Evolutionary conservation across 2,329 filamentous ascomycete species (phyloP).

Genomic region (Cercospora zeina): DNA sequence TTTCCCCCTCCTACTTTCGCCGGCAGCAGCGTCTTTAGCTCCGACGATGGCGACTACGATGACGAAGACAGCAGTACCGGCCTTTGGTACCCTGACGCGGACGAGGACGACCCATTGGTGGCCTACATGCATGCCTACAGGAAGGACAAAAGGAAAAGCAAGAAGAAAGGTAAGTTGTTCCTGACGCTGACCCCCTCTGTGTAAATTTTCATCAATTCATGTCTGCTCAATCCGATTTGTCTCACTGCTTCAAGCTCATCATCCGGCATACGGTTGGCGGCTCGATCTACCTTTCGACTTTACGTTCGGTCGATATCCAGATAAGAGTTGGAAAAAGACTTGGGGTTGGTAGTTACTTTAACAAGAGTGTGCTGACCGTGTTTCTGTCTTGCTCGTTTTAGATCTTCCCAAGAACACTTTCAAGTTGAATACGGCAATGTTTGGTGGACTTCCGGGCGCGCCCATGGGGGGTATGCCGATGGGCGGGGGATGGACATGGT

Average conservation of each 20-base stretch:
- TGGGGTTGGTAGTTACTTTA: background rate
- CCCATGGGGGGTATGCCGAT: background rate
- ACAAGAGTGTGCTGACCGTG: background rate
- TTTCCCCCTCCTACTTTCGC: background rate
- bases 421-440: background rate
- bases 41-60: background rate
- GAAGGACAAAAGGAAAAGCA: constrained; percentile 1
- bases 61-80: background rate
- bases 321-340: constrained; percentile 3
- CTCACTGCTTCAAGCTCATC: background rate
- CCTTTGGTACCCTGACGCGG: constrained; percentile 21
- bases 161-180: constrained; percentile 9
- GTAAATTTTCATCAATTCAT: background rate
- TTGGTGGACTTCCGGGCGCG: background rate
- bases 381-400: background rate
- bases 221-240: too few species aligned
- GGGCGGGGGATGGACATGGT: constrained; percentile 2
- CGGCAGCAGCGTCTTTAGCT: background rate
- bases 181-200: background rate
- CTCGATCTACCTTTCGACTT: background rate
- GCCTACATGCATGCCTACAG: background rate
- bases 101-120: constrained; percentile 9
- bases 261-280: background rate
- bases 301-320: background rate
- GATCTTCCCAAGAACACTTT: background rate